Percentiles rank a stretch among this genome's conserved stretches.
phyloP scores from a whole-genome alignment of 805 yeast species.

The Zygosaccharomyces pseudorouxii region DNA sequence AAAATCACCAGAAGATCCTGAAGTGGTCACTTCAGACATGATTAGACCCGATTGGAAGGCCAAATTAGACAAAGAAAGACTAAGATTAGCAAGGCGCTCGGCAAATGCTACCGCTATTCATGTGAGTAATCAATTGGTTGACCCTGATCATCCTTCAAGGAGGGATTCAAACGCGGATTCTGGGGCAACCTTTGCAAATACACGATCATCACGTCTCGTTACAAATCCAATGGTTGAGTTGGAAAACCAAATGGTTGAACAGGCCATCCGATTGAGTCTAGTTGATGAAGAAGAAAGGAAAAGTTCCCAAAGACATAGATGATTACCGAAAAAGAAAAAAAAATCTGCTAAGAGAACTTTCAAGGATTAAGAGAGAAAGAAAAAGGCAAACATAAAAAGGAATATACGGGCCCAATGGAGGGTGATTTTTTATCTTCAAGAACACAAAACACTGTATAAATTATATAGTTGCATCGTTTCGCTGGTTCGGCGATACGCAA shows the following conservation, averaged over 20 bases:
- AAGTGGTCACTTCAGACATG: slow-evolving; percentile 71
- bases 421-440: too few species aligned
- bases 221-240: slow-evolving; percentile 36
- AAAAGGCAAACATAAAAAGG: slow-evolving; percentile 4
- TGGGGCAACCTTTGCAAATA: slow-evolving; percentile 12
- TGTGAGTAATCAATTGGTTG: slow-evolving; percentile 69
- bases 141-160: slow-evolving; percentile 27
- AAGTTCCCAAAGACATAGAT: not conserved
- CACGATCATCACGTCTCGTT: slow-evolving; percentile 15
- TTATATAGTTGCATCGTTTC: not conserved
- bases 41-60: slow-evolving; percentile 93
- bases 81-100: slow-evolving; percentile 74
- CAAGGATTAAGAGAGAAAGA: not conserved
- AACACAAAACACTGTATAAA: too few species aligned
- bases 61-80: slow-evolving; percentile 64
- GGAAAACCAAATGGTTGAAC: slow-evolving; percentile 78
- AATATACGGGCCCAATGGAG: not conserved
- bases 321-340: not conserved
- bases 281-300: slow-evolving; percentile 40
- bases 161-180: slow-evolving; percentile 20
- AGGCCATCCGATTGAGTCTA: slow-evolving; percentile 71
- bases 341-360: not conserved
- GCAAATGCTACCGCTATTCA: slow-evolving; percentile 95
- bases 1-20: slow-evolving; percentile 60
- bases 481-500: not conserved